These are phyloP conservation scores for Neurospora sp. DNA, from an alignment of 495 filamentous ascomycete genomes.

Conservation along the genomic window DNA sequence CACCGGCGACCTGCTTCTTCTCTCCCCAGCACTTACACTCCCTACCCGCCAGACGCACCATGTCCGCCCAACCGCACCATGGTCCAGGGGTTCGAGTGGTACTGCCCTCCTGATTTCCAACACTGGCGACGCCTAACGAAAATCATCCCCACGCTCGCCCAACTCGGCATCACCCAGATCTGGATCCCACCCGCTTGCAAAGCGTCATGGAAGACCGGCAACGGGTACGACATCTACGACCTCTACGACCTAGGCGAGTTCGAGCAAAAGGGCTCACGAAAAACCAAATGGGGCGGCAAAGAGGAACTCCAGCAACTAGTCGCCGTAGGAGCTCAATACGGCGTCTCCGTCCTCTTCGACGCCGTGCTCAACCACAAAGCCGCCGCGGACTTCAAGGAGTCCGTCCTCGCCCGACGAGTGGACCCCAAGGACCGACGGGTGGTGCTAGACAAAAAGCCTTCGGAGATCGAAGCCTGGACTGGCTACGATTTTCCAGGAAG, in stretches of 20 bases:
- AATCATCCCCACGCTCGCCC: conserved; percentile 44
- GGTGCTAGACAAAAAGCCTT: conserved; percentile 31
- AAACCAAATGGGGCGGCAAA: conserved; percentile 63
- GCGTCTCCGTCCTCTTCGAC: conserved; percentile 58
- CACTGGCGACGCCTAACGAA: conserved; percentile 53
- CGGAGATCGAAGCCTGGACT: conserved; percentile 59
- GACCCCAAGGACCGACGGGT: conserved; percentile 48
- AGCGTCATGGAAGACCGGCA: conserved; percentile 45
- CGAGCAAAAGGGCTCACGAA: conserved; percentile 53
- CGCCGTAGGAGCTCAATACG: conserved; percentile 34
- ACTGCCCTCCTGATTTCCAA: conserved; percentile 49
- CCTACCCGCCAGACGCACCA: conserved; percentile 1
- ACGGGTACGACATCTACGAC: conserved; percentile 72
- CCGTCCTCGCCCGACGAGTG: conserved; percentile 47
- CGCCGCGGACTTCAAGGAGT: conserved; percentile 53
- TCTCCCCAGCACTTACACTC: conserved; percentile 8
- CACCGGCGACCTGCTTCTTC: conserved; percentile 4
- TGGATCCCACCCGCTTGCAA: conserved; percentile 76
- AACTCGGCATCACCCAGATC: conserved; percentile 52
- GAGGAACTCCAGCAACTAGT: conserved; percentile 47
- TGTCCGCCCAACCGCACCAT: conserved; percentile 45
- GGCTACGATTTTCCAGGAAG: conserved; percentile 57
- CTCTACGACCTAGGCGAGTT: conserved; percentile 78
- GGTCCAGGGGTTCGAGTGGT: conserved; percentile 70
- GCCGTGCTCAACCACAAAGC: conserved; percentile 72